Evolutionary conservation across 116 monocot genomes (phyloP), one percentile per base, ranked within the genome.

Genomic region (Phalaenopsis hybrid): DNA sequence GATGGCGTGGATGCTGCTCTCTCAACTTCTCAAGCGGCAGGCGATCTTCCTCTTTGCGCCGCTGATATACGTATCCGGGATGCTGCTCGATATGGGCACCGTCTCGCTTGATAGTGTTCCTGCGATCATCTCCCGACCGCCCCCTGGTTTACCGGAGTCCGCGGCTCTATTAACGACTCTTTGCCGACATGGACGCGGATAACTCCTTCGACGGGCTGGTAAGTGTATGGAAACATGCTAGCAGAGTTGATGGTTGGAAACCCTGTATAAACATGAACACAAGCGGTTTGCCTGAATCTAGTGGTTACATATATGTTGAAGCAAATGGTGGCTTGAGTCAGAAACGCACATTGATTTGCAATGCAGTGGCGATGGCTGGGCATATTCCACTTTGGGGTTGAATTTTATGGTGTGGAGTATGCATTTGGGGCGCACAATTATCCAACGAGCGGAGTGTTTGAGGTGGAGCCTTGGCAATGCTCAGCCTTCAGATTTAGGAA

Each of bases 311-410:
- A 82, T 92, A 88, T 83, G 85, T 99, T 59, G 99, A 99, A 86
- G 99, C 99, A 80, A 99, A 99, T 89, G 95, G 95, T 83, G 95
- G 99, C 70, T 88, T 95, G 82, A 99, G 95, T 92, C 99, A 99
- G 73, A 95, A 99, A 80, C 76, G 99, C 28, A 90, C 89, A 50
- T 99, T 95, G 81, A 95, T 96, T 79, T 90, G 97, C 93, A 94
- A 78, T 82, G n/a, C 31, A 31, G 31, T 31, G 31, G 31, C 31
- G 31, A 31, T 31, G 31, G 31, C 31, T 31, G 31, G 31, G 31
- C 31, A 31, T 31, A 31, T 31, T 31, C 31, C 31, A 31, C 31
- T 31, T 31, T 31, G 31, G 31, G 31, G 31, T 31, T 31, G 31
- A 31, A 31, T 0, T 31, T 31, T 31, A 31, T 31, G 31, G 31